Evolutionary conservation across 2,329 filamentous ascomycete genomes (phyloP), one percentile per base, ranked within the genome.

Genomic region (Nemania serpens): DNA sequence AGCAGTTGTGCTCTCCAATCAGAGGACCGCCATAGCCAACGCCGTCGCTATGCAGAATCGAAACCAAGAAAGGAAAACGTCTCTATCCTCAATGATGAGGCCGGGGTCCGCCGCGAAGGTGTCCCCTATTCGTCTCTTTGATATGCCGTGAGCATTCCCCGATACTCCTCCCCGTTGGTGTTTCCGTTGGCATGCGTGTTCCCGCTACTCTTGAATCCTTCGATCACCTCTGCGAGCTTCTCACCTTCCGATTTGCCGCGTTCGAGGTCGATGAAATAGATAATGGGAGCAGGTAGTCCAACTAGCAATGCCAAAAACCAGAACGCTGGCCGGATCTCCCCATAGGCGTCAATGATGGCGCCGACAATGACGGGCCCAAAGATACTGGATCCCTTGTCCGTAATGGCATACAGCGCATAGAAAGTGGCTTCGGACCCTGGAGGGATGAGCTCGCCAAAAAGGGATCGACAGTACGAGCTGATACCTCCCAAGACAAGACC

Each of bases 321-420:
- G 75, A 99, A 99, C 0, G 94, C 93, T 6, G 90, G 90, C 50
- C 91, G 83, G 60, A 95, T 94, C 68, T 91, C 88, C 5, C 91
- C 91, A 29, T 89, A 89, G 52, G 81, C 85, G 75, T 98, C 93
- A 12, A 95, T 97, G 66, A 99, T 97, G 12, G 88, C 87, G 1
- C 93, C 95, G 0, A 99, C 95, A 72, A 99, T 94, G 0, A 92
- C 90, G 0, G 95, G 95, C 0, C 95, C 95, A 75, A 99, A 97
- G 2, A 98, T 82, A 72, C 91, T 96, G 20, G 91, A 95, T 1
- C 94, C 93, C 76, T 99, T 99, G 75, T 99, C 95, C 1, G 95
- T 98, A 65, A 98, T 97, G 37, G 95, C 95, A 73, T 98, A 99
- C 1, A 99, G 81, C 0, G 94, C 93, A 73, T 96, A 99, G 73